Conservation (phyloP, 306 rosid genomes). For the Cucumis cinereus region DNA sequence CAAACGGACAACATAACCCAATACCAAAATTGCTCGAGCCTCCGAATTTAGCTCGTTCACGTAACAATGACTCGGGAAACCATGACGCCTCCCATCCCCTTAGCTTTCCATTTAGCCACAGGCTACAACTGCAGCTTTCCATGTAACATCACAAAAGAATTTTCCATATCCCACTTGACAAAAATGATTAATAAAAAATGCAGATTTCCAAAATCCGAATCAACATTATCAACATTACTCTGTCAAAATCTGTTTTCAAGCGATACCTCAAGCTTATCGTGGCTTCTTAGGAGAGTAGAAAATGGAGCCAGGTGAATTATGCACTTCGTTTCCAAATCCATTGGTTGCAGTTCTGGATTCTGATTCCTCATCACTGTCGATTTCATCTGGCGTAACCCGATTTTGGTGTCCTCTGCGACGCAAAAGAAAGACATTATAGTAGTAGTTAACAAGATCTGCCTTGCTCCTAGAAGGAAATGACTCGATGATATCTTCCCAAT, state of each 20-base stretch:
- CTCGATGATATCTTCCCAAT: conserved; percentile 45
- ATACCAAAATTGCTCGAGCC: conserved; percentile 8
- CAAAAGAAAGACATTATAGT: conserved; percentile 69
- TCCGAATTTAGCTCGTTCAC: neutral
- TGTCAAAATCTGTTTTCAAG: neutral
- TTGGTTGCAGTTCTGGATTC: conserved; percentile 23
- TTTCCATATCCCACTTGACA: neutral
- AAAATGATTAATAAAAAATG: neutral
- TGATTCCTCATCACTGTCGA: conserved; percentile 58
- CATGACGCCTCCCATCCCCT: neutral
- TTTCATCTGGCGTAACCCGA: conserved; percentile 45
- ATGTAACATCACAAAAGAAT: conserved; percentile 5
- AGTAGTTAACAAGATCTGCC: conserved; percentile 68
- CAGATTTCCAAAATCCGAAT: conserved; percentile 2
- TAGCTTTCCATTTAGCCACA: neutral
- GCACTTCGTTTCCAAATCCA: conserved; percentile 24
- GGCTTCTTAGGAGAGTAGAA: conserved; percentile 9
- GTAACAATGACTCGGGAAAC: neutral
- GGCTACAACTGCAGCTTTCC: neutral
- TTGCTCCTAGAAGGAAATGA: conserved; percentile 55
- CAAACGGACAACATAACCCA: neutral
- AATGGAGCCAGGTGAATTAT: neutral
- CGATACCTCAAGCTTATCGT: neutral
- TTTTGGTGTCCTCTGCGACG: conserved; percentile 66
- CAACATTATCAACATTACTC: neutral